These are phyloP conservation scores for Pseudocercospora cruenta DNA, from an alignment of 2,329 filamentous ascomycete genomes.

Conservation along the genomic window DNA sequence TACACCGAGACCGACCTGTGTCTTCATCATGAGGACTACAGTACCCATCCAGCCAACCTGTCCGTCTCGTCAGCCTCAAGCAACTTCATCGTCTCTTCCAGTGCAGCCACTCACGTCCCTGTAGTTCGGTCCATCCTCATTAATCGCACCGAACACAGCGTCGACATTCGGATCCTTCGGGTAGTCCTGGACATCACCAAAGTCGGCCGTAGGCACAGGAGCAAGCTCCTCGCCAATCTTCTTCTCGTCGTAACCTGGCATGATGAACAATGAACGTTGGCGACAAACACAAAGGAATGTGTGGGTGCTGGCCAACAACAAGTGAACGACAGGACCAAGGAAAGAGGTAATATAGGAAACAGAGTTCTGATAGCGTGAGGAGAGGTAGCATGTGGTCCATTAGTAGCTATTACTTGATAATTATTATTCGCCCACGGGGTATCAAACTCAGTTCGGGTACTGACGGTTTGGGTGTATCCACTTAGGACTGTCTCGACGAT, in stretches of 20 bases:
- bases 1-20: slow-evolving; percentile 52
- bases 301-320: slow-evolving; percentile 13
- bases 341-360: slow-evolving; percentile 1
- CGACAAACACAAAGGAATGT: slow-evolving; percentile 4
- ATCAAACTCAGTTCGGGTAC: slow-evolving; percentile 8
- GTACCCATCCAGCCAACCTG: slow-evolving; percentile 48
- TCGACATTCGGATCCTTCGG: slow-evolving; percentile 18
- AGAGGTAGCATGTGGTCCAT: background rate
- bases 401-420: slow-evolving; percentile 23
- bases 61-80: background rate
- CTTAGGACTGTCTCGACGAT: no score
- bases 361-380: slow-evolving; percentile 10
- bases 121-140: slow-evolving; percentile 25
- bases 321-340: slow-evolving; percentile 9
- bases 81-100: background rate
- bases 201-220: slow-evolving; percentile 21
- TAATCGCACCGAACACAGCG: slow-evolving; percentile 27
- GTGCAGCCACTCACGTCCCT: slow-evolving; percentile 28
- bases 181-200: slow-evolving; percentile 25
- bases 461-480: slow-evolving; percentile 10
- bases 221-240: slow-evolving; percentile 24
- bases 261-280: slow-evolving; percentile 1
- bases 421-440: slow-evolving; percentile 22
- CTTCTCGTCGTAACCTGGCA: slow-evolving; percentile 21
- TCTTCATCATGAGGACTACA: slow-evolving; percentile 51